A percentile compares a stretch with the other conserved stretches of the same genome.
These are phyloP conservation scores for Nemania abortiva DNA, from an alignment of 2,329 filamentous ascomycete genomes.

Conservation along the genomic window DNA sequence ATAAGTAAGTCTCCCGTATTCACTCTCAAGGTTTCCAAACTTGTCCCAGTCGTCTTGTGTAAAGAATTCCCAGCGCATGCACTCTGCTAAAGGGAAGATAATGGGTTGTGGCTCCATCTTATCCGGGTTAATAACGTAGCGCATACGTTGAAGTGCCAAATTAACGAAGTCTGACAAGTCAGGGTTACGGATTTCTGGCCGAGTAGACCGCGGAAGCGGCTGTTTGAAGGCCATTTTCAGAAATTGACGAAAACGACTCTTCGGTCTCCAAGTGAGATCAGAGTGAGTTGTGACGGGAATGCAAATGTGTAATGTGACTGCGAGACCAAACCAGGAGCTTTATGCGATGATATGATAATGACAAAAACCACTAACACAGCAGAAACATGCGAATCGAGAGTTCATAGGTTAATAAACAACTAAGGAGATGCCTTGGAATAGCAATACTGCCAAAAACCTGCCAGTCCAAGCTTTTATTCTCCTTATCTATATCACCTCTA, in stretches of 20 bases:
- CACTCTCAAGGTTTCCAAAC: neutral
- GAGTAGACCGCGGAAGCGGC: neutral
- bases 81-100: neutral
- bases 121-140: neutral
- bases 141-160: neutral
- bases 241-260: neutral
- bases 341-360: neutral
- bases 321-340: too few species aligned
- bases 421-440: neutral
- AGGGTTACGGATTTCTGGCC: neutral
- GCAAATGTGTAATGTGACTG: too few species aligned
- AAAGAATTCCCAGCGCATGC: neutral
- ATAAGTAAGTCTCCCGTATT: neutral
- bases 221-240: neutral
- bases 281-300: neutral
- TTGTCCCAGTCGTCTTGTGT: neutral
- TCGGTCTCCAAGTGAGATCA: neutral
- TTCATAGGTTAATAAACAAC: neutral
- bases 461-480: neutral
- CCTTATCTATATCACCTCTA: neutral
- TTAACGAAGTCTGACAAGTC: neutral
- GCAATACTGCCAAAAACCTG: neutral
- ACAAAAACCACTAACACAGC: neutral
- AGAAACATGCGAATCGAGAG: neutral
- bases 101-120: neutral